Percentiles rank a stretch among this genome's conserved stretches.
phyloP scores from a whole-genome alignment of 257 asterid species.

The Nicotiana tomentosiformis region DNA sequence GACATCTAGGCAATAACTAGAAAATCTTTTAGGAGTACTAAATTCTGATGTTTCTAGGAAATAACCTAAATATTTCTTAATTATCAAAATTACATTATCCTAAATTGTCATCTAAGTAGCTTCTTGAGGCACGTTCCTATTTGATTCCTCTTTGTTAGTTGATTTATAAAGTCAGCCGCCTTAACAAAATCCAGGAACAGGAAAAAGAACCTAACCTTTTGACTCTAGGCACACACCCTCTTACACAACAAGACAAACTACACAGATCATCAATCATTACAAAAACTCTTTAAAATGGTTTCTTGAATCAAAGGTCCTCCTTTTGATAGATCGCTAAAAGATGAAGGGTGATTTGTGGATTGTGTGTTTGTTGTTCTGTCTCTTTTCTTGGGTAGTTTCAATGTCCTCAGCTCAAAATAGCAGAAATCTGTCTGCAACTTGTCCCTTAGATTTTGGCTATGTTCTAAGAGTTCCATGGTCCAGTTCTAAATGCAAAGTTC shows the following conservation, averaged over 20 bases:
- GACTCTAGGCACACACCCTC: neutral
- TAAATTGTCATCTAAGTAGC: neutral
- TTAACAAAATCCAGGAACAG: neutral
- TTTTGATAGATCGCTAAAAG: too few species aligned
- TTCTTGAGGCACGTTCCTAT: conserved; percentile 2
- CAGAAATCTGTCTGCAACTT: conserved; percentile 25
- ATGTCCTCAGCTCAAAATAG: conserved; percentile 17
- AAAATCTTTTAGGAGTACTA: too few species aligned
- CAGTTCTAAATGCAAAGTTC: conserved; percentile 40
- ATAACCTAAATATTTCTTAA: neutral
- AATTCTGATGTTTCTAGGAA: neutral
- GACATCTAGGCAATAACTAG: neutral
- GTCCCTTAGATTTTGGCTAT: conserved; percentile 67
- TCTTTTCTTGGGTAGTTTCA: neutral
- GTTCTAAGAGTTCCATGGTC: conserved; percentile 64
- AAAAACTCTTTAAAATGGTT: neutral
- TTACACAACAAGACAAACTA: neutral
- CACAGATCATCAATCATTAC: neutral
- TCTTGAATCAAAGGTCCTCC: neutral
- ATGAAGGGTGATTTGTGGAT: conserved; percentile 5
- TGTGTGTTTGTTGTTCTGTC: neutral
- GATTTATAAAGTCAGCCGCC: conserved; percentile 6
- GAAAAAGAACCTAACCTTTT: neutral
- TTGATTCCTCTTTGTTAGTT: neutral
- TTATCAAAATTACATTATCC: neutral